These are phyloP conservation scores for Pleurotus pulmonarius DNA, from an alignment of 768 basidiomycete genomes.

Conservation along the genomic window DNA sequence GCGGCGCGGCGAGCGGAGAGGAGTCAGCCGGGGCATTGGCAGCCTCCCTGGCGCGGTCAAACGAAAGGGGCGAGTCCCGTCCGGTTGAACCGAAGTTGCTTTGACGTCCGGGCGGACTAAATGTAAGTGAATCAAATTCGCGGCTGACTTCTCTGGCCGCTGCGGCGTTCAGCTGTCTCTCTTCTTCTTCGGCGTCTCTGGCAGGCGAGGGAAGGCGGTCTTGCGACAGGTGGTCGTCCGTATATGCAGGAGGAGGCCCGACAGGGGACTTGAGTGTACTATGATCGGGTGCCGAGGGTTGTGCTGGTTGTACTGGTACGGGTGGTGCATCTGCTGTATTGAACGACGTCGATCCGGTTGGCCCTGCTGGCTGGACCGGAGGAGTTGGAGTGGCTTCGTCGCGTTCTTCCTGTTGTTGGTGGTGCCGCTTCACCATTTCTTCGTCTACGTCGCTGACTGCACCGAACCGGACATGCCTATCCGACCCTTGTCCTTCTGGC, in stretches of 20 bases:
- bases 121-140: slow-evolving; percentile 56
- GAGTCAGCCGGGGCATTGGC: slow-evolving; percentile 1
- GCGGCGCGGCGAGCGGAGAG: slow-evolving; percentile 29
- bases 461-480: slow-evolving; percentile 43
- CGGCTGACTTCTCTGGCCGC: slow-evolving; percentile 65
- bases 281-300: neutral
- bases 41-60: slow-evolving; percentile 10
- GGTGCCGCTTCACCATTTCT: slow-evolving; percentile 24
- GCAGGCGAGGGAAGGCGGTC: slow-evolving; percentile 34
- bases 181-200: slow-evolving; percentile 40
- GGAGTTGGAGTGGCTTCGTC: neutral
- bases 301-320: too few species aligned
- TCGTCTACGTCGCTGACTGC: slow-evolving; percentile 35
- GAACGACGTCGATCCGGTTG: neutral
- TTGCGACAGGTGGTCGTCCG: slow-evolving; percentile 10
- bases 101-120: slow-evolving; percentile 18
- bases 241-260: slow-evolving; percentile 1
- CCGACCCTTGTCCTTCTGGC: slow-evolving; percentile 20
- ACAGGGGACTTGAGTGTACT: neutral
- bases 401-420: neutral
- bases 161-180: slow-evolving; percentile 56
- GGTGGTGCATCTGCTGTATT: neutral
- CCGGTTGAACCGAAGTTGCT: slow-evolving; percentile 15
- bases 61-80: slow-evolving; percentile 14
- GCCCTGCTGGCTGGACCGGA: neutral